A percentile compares a stretch with the other conserved stretches of the same genome.
Conservation (phyloP, 805 yeast genomes). For the Barnettozyma siamensis region DNA sequence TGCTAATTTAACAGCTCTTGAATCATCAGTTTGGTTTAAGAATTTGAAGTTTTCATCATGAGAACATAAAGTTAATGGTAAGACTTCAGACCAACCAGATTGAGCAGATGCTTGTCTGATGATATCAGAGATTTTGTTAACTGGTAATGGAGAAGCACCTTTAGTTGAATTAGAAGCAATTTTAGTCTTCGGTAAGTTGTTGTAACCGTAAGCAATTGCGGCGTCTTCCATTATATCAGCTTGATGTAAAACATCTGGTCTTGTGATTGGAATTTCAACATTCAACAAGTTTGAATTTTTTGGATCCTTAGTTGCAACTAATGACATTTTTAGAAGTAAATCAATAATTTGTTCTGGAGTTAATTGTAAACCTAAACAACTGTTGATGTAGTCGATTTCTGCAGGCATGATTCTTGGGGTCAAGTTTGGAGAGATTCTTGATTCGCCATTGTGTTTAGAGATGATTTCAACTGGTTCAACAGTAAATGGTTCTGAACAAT, state of each 20-base stretch:
- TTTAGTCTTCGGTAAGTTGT: conserved; percentile 73
- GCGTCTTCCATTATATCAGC: conserved; percentile 99
- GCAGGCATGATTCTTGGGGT: conserved; percentile 63
- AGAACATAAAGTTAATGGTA: conserved; percentile 93
- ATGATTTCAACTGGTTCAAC: conserved; percentile 86
- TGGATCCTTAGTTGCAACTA: conserved; percentile 51
- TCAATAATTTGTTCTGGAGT: conserved; percentile 60
- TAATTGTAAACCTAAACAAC: conserved; percentile 82
- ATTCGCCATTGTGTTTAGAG: conserved; percentile 72
- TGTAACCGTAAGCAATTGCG: conserved; percentile 93
- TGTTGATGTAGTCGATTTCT: conserved; percentile 80
- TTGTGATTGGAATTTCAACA: conserved; percentile 79
- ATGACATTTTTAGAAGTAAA: conserved; percentile 76
- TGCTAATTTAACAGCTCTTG: conserved; percentile 82
- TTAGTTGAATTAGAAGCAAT: conserved; percentile 71
- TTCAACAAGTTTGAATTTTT: conserved; percentile 35
- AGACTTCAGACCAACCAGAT: conserved; percentile 92
- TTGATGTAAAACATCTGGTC: conserved; percentile 93
- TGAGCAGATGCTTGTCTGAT: conserved; percentile 87
- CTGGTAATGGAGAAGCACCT: conserved; percentile 82
- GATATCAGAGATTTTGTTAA: conserved; percentile 88
- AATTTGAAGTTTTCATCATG: conserved; percentile 95
- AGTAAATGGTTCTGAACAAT: conserved; percentile 74
- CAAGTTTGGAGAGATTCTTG: conserved; percentile 72
- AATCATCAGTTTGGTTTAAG: conserved; percentile 69